phyloP scores from a whole-genome alignment of 2,329 filamentous ascomycete genomes.

The Tolypocladium tropicale region DNA sequence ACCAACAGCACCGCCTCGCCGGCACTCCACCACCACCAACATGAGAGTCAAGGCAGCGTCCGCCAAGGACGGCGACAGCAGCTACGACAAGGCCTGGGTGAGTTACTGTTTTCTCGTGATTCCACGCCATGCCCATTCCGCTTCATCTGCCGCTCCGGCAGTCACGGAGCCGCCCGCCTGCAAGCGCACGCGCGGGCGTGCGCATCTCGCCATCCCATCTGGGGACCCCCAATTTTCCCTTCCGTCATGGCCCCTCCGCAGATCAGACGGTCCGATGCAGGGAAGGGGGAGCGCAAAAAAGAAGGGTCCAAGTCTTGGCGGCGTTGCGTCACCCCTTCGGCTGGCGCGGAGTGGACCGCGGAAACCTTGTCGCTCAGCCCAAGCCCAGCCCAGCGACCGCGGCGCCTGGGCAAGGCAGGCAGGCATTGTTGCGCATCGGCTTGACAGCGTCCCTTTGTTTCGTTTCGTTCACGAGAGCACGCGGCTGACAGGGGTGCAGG shows the following conservation, averaged over 20 bases:
- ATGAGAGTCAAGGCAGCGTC: background rate
- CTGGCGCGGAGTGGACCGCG: background rate
- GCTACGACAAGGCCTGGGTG: background rate
- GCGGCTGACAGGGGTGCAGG: too few species aligned
- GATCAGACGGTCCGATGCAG: background rate
- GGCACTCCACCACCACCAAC: background rate
- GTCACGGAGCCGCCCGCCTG: background rate
- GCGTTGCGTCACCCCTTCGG: background rate
- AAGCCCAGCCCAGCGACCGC: too few species aligned
- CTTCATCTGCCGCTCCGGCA: background rate
- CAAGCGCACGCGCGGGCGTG: background rate
- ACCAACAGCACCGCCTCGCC: background rate
- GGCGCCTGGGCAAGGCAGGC: too few species aligned
- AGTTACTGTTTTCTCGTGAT: background rate
- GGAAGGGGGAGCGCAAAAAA: too few species aligned
- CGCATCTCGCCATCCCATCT: background rate
- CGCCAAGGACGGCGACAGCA: background rate
- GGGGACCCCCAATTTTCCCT: background rate
- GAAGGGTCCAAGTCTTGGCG: background rate
- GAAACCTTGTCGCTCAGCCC: background rate
- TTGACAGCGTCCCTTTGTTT: too few species aligned
- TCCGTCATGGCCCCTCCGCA: background rate
- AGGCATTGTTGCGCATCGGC: too few species aligned
- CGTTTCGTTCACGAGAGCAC: constrained; percentile 1
- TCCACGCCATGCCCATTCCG: too few species aligned